Evolutionary conservation across 176 grass and related monocot genomes (phyloP).

Genomic region (Chloris gayana): DNA sequence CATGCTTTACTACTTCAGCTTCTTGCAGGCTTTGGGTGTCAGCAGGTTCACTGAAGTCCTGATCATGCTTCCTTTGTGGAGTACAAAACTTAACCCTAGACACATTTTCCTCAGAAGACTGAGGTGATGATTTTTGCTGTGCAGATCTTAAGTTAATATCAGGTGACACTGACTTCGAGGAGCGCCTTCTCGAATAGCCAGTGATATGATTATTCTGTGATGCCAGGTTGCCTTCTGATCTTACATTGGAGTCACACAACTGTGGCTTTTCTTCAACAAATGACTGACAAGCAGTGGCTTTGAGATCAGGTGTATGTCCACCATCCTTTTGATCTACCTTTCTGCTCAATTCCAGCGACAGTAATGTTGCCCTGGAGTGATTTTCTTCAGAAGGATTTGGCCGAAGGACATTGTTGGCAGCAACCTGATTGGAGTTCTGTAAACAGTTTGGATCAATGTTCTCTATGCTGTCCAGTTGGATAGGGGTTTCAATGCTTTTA

Average conservation of each 20-base stretch:
- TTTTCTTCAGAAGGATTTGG: conserved; percentile 40
- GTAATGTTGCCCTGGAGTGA: conserved; percentile 30
- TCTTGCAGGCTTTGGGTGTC: conserved; percentile 23
- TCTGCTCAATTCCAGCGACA: conserved; percentile 4
- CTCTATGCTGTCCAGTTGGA: conserved; percentile 15
- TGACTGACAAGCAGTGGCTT: conserved; percentile 20
- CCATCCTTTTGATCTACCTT: conserved; percentile 33
- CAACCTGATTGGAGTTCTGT: conserved; percentile 26
- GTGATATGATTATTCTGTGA: conserved; percentile 19
- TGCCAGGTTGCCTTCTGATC: conserved; percentile 20
- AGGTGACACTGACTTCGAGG: conserved; percentile 48
- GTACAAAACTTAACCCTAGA: conserved; percentile 29
- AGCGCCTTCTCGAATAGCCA: conserved; percentile 55
- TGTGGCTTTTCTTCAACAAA: conserved; percentile 25
- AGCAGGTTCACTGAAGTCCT: conserved; percentile 25
- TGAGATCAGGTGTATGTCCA: conserved; percentile 27
- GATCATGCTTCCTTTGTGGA: conserved; percentile 10
- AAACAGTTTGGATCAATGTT: conserved; percentile 17
- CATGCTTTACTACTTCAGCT: conserved; percentile 29
- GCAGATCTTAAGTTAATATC: conserved; percentile 44
- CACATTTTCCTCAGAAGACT: conserved; percentile 29
- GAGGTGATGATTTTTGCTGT: conserved; percentile 22
- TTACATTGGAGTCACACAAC: conserved; percentile 19
- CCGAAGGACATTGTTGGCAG: conserved; percentile 31
- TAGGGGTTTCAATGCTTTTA: conserved; percentile 21